Evolutionary conservation across 1,284 basidiomycete species (phyloP), one percentile per base, ranked within the genome.

Genomic region (Apiotrichum laibachii): DNA sequence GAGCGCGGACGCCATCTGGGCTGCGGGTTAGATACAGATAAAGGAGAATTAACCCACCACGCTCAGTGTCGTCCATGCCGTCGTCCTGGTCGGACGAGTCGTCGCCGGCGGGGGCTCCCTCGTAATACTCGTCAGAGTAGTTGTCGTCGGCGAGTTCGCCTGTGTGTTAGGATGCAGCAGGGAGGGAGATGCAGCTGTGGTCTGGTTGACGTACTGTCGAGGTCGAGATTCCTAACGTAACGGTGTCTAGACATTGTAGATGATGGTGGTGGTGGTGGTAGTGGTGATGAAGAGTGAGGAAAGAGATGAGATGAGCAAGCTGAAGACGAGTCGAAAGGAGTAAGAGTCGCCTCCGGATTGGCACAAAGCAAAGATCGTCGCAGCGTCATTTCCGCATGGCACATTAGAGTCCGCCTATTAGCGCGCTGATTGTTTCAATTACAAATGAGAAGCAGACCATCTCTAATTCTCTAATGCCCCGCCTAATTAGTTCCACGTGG

Each of bases 171-270:
- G 26, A 31, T 31, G 26, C 26, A 31, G 26, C 26, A 31, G 7
- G 26, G 4, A 31, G 7, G 7, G 26, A 7, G 26, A 31, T 31
- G 26, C 26, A 31, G 49, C 55, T 50, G 42, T 9, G 34, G 40
- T 26, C 16, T 10, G 6, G 43, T 44, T 2, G 11, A 37, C 76
- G 72, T 64, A 89, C 94, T 92, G 66, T 89, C 82, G 37, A 97
- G 81, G 72, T 98, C 86, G 49, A 99, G 81, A 76, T 96, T 94
- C 64, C 91, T 84, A 64, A 98, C 84, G 76, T 88, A 85, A 73
- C 95, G 86, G 79, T 99, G 95, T 75, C 92, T 82, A 12, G 92
- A 93, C 90, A 79, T 79, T 18, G 21, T 67, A 7, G 47, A 4
- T 9, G 43, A 42, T 45, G 39, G 12, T n/a, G 53, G 10, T 35